Percentiles rank a stretch among this genome's conserved stretches.
Conservation (phyloP, 139 green algal species). For the Auxenochlorella pyrenoidosa region DNA sequence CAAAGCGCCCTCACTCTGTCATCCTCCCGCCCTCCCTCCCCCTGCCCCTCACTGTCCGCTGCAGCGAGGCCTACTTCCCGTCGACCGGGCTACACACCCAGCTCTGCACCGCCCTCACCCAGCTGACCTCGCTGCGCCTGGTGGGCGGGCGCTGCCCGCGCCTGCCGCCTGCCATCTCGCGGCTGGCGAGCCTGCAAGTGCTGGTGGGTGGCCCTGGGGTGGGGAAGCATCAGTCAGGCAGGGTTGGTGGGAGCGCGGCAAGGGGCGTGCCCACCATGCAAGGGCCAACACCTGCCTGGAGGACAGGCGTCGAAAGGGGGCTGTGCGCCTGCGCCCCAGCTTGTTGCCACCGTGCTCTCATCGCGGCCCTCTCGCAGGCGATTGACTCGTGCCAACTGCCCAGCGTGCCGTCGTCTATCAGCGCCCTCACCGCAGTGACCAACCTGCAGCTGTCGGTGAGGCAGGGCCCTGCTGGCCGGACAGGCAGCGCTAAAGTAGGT, state of each 20-base stretch:
- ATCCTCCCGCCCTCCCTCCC: not conserved
- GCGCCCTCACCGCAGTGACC: not conserved
- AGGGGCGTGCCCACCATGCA: not conserved
- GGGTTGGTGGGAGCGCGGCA: not conserved
- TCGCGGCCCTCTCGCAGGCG: not conserved
- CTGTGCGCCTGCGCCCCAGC: too few species aligned
- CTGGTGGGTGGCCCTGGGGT: not conserved
- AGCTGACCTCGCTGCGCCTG: constrained; percentile 25
- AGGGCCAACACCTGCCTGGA: too few species aligned
- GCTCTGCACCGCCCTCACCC: constrained; percentile 5
- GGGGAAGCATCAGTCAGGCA: not conserved
- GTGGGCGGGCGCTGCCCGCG: constrained; percentile 16
- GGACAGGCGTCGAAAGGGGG: too few species aligned
- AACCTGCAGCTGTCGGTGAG: constrained; percentile 32
- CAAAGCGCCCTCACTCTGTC: not conserved
- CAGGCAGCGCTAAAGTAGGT: too few species aligned
- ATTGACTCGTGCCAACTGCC: constrained; percentile 27
- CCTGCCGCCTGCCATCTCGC: constrained; percentile 10
- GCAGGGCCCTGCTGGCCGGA: not conserved
- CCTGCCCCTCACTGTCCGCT: not conserved
- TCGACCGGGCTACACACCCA: not conserved
- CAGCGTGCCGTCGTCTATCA: not conserved
- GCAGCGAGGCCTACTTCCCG: constrained; percentile 22
- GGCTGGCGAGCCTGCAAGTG: constrained; percentile 9
- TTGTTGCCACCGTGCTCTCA: too few species aligned